A percentile compares a stretch with the other conserved stretches of the same genome.
Conservation (phyloP, 345 rosid genomes). For the Camelina neglecta region DNA sequence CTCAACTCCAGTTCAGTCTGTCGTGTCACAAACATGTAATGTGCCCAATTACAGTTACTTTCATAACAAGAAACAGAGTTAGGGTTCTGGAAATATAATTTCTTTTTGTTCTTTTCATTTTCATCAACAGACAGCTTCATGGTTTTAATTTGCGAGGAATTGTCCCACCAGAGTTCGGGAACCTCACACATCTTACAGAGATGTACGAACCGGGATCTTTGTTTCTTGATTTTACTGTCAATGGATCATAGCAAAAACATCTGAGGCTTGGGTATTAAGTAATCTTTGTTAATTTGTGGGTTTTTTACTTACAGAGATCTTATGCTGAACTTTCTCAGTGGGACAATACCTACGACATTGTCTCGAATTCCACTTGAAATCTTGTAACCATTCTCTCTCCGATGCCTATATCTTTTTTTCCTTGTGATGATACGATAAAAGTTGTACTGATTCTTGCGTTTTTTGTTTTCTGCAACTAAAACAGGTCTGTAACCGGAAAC, state of each 20-base stretch:
- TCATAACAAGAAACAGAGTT: not conserved
- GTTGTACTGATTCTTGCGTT: constrained; percentile 8
- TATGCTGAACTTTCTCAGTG: constrained; percentile 67
- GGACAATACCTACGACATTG: constrained; percentile 66
- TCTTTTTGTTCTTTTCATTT: not conserved
- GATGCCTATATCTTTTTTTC: not conserved
- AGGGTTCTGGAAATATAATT: not conserved
- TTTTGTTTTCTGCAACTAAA: constrained; percentile 7
- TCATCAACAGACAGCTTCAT: constrained; percentile 54
- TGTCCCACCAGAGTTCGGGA: constrained; percentile 67
- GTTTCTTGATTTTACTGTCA: not conserved
- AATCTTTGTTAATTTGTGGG: not conserved
- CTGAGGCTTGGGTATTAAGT: constrained; percentile 23
- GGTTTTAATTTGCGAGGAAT: constrained; percentile 60
- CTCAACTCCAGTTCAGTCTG: constrained; percentile 44
- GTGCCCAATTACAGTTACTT: not conserved
- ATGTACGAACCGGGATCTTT: constrained; percentile 52
- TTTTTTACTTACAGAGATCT: constrained; percentile 64
- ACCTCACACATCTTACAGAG: constrained; percentile 56
- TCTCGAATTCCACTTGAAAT: constrained; percentile 55
- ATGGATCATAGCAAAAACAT: not conserved
- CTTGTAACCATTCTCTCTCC: constrained; percentile 51
- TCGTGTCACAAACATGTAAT: constrained; percentile 59
- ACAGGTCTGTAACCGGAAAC: constrained; percentile 68
- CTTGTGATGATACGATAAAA: not conserved